phyloP scores from a whole-genome alignment of 495 filamentous ascomycete species.

The Mytilinidion resinicola region DNA sequence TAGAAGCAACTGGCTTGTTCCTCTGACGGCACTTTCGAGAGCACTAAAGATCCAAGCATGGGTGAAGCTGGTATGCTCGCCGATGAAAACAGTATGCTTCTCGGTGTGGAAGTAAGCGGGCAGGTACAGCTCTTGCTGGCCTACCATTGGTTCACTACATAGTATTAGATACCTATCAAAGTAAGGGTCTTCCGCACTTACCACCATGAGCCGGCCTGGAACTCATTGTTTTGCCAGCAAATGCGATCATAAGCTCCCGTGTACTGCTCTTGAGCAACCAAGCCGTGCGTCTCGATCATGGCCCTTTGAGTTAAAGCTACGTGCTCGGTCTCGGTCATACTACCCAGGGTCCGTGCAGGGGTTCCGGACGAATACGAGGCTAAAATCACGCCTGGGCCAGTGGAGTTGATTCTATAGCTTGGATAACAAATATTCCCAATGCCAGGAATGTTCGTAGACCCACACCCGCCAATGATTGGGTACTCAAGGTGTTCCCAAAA shows the following conservation, averaged over 20 bases:
- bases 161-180: too few relatives aligned
- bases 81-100: constrained; percentile 58
- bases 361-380: constrained; percentile 49
- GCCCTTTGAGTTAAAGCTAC: constrained; percentile 50
- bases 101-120: constrained; percentile 66
- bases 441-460: constrained; percentile 51
- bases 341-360: constrained; percentile 41
- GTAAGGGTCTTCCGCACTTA: too few relatives aligned
- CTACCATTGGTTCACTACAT: constrained; percentile 37
- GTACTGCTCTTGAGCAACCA: constrained; percentile 47
- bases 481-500: constrained; percentile 62
- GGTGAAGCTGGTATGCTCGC: constrained; percentile 68
- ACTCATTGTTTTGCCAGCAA: too few relatives aligned
- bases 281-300: constrained; percentile 57
- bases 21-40: constrained; percentile 59
- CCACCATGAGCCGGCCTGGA: too few relatives aligned
- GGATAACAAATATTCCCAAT: constrained; percentile 59
- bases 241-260: too few relatives aligned
- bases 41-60: constrained; percentile 68
- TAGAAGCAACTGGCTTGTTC: constrained; percentile 57
- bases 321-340: constrained; percentile 48
- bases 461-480: constrained; percentile 60
- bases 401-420: constrained; percentile 56
- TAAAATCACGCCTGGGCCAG: constrained; percentile 56
- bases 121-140: constrained; percentile 60